A percentile compares a stretch with the other conserved stretches of the same genome.
Conservation (phyloP, 179 eudicot genomes). For the Silene coronaria region DNA sequence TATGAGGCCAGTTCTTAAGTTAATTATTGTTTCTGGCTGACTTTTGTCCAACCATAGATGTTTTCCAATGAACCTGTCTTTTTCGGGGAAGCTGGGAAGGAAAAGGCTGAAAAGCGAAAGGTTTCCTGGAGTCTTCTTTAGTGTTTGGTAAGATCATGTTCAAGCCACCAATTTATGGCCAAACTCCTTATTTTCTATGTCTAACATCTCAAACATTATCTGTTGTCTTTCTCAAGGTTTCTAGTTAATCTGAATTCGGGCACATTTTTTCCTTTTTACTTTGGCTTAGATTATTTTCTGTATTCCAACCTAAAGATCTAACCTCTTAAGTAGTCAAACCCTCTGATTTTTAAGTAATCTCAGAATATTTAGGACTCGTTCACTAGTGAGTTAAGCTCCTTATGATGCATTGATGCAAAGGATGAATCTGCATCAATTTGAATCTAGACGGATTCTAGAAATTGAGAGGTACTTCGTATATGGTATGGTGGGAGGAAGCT, state of each 20-base stretch:
- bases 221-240: slow-evolving; percentile 15
- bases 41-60: slow-evolving; percentile 45
- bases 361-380: not conserved
- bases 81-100: slow-evolving; percentile 45
- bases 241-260: not conserved
- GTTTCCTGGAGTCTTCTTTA: slow-evolving; percentile 35
- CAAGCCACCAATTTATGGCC: slow-evolving; percentile 20
- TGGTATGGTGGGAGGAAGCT: not conserved
- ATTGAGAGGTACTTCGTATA: not conserved
- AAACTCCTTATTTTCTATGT: slow-evolving; percentile 22
- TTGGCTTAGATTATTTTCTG: not conserved
- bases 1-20: slow-evolving; percentile 35
- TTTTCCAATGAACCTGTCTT: slow-evolving; percentile 40
- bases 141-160: slow-evolving; percentile 43
- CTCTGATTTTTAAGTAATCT: not conserved
- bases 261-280: not conserved
- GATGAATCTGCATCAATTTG: not conserved
- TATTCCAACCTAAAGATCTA: not conserved
- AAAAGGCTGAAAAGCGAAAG: slow-evolving; percentile 37
- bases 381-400: not conserved
- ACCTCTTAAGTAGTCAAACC: not conserved
- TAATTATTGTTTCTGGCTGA: slow-evolving; percentile 41
- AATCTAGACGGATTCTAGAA: not conserved
- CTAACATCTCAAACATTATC: slow-evolving; percentile 10
- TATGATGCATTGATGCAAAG: not conserved